phyloP scores from a whole-genome alignment of 2,329 filamentous ascomycete genomes.

The Cladosporium sp. region DNA sequence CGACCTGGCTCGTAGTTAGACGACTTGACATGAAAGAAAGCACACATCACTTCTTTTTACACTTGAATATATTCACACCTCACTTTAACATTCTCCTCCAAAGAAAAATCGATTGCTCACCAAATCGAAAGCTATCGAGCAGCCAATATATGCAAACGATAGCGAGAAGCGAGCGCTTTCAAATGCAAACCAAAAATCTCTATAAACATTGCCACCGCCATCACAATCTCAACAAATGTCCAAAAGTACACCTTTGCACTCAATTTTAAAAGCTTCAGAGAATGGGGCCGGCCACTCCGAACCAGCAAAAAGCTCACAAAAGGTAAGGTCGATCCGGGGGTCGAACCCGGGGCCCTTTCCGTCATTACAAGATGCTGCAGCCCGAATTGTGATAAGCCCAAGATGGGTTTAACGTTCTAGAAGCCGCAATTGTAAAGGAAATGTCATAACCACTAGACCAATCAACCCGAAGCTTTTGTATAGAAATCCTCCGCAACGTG shows the following conservation, averaged over 20 bases:
- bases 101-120: not conserved
- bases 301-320: not conserved
- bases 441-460: slow-evolving; percentile 11
- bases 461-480: no score
- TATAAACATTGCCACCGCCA: not conserved
- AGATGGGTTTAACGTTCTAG: not conserved
- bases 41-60: not conserved
- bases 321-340: not conserved
- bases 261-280: not conserved
- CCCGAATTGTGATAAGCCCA: not conserved
- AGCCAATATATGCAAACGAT: not conserved
- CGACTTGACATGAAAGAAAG: not conserved
- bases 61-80: not conserved
- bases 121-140: not conserved
- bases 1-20: not conserved
- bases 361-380: not conserved
- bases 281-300: not conserved
- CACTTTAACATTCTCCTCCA: not conserved
- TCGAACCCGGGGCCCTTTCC: slow-evolving; percentile 8
- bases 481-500: no score
- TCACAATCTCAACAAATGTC: not conserved
- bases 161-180: not conserved
- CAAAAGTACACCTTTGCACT: not conserved
- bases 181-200: not conserved
- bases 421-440: slow-evolving; percentile 7